phyloP scores from a whole-genome alignment of 495 filamentous ascomycete genomes.

The Lophiostoma macrostomum region DNA sequence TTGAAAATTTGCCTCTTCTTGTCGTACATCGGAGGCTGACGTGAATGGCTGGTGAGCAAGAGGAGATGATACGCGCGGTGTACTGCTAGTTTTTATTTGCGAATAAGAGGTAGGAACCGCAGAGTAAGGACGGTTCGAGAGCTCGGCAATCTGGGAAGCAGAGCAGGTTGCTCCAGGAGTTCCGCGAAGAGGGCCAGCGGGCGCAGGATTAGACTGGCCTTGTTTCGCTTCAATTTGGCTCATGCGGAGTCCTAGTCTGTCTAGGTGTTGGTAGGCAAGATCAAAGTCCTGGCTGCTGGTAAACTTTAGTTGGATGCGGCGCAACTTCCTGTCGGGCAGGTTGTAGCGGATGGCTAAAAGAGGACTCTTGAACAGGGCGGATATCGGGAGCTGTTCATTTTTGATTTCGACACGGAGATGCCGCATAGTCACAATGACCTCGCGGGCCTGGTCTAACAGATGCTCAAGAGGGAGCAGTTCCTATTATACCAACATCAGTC shows the following conservation, averaged over 20 bases:
- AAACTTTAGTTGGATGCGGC: slow-evolving; percentile 49
- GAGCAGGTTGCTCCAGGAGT: neutral
- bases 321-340: slow-evolving; percentile 33
- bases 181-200: neutral
- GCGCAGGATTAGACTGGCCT: neutral
- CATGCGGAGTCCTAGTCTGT: slow-evolving; percentile 37
- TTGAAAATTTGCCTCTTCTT: neutral
- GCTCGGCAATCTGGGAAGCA: too few relatives aligned
- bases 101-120: too few relatives aligned
- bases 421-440: slow-evolving; percentile 7
- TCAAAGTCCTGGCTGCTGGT: slow-evolving; percentile 39
- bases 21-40: too few relatives aligned
- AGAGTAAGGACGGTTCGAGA: too few relatives aligned
- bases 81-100: too few relatives aligned
- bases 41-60: neutral
- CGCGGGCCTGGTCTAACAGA: slow-evolving; percentile 5
- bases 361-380: slow-evolving; percentile 25
- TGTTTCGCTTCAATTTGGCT: neutral
- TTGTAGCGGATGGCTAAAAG: slow-evolving; percentile 32
- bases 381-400: slow-evolving; percentile 30
- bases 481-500: slow-evolving; percentile 9
- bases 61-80: too few relatives aligned
- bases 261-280: slow-evolving; percentile 35
- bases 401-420: slow-evolving; percentile 8
- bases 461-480: slow-evolving; percentile 21